phyloP scores from a whole-genome alignment of 192 early-diverging fungal species.

The Allomyces macrogynus region DNA sequence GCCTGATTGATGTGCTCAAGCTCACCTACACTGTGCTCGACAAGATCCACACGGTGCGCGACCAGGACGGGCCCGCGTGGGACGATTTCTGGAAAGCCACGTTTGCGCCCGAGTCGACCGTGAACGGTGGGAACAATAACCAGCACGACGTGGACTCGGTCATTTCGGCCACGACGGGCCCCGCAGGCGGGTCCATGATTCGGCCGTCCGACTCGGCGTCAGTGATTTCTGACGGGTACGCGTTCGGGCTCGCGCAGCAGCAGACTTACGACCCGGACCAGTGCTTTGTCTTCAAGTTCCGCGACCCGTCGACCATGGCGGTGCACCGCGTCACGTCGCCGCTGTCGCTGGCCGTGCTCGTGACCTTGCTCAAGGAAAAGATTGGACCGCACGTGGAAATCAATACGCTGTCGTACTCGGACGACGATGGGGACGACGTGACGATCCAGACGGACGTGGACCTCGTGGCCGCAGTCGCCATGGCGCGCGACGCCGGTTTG shows the following conservation, averaged over 20 bases:
- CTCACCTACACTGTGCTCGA: conserved; percentile 64
- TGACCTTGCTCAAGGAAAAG: conserved; percentile 21
- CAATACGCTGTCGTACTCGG: conserved; percentile 54
- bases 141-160: too few species aligned
- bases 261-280: conserved; percentile 39
- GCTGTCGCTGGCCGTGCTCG: conserved; percentile 36
- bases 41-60: conserved; percentile 40
- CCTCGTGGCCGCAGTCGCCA: conserved; percentile 58
- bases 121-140: too few species aligned
- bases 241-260: too few species aligned
- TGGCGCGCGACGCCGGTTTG: conserved; percentile 57
- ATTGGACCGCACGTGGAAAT: conserved; percentile 16
- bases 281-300: conserved; percentile 40
- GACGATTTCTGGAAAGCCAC: neutral
- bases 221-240: neutral
- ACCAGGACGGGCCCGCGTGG: neutral
- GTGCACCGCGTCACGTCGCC: conserved; percentile 30
- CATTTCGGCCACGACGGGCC: too few species aligned
- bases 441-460: conserved; percentile 56
- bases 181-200: neutral
- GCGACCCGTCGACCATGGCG: conserved; percentile 14
- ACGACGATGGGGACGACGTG: conserved; percentile 81
- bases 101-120: neutral
- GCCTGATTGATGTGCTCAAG: conserved; percentile 62
- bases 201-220: neutral